These are phyloP conservation scores for Dictyostelium intermedium DNA, from an alignment of 78 protist species.

Conservation along the genomic window DNA sequence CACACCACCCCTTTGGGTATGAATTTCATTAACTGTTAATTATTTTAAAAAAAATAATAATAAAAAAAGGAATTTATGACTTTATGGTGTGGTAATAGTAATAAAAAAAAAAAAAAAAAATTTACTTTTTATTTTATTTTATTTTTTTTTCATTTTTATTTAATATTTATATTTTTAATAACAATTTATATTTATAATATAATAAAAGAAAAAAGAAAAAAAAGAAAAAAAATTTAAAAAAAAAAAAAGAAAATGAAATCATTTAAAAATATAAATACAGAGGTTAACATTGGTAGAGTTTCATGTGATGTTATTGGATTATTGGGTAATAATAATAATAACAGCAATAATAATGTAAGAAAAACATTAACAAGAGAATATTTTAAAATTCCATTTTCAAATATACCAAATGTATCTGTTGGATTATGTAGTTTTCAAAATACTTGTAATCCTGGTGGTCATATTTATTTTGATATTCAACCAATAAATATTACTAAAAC, in stretches of 20 bases:
- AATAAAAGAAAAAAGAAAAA: no score
- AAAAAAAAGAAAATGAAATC: neutral
- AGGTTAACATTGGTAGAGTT: neutral
- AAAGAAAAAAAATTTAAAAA: neutral
- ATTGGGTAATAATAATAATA: neutral
- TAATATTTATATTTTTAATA: neutral
- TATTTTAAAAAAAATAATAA: no score
- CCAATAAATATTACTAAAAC: neutral
- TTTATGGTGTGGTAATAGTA: neutral
- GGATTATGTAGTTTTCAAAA: neutral
- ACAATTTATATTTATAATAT: neutral
- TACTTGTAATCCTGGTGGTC: neutral
- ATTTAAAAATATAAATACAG: neutral
- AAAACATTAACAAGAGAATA: neutral
- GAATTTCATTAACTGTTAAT: neutral
- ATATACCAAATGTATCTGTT: neutral
- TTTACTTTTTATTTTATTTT: neutral
- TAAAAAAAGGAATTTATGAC: neutral
- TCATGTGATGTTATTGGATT: neutral
- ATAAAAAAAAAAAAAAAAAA: no score
- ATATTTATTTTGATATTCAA: neutral
- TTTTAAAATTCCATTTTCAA: neutral
- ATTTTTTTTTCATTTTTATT: neutral
- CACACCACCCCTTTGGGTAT: neutral
- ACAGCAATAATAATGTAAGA: neutral